Conservation (phyloP, 352 stramenopile genomes). For the Phytophthora tentaculata region DNA sequence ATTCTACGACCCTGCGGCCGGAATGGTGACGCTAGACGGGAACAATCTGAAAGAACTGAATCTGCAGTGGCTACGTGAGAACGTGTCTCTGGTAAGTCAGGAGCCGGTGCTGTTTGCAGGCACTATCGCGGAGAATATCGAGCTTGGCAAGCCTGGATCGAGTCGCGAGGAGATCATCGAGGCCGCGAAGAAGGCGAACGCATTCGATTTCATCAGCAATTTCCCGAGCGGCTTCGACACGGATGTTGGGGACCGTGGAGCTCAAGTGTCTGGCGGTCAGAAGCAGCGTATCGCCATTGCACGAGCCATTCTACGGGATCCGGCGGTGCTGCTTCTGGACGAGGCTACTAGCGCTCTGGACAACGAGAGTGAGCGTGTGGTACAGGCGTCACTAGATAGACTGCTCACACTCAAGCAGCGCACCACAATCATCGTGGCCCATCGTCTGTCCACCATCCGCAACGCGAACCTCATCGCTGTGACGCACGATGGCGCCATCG, state of each 20-base stretch:
- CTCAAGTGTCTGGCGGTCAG: slow-evolving; percentile 44
- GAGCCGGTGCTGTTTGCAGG: slow-evolving; percentile 45
- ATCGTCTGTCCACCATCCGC: slow-evolving; percentile 42
- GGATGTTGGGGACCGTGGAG: slow-evolving; percentile 40
- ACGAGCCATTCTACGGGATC: slow-evolving; percentile 39
- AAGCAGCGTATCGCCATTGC: slow-evolving; percentile 49
- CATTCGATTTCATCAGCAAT: slow-evolving; percentile 46
- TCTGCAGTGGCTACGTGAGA: slow-evolving; percentile 39
- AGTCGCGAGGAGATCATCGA: slow-evolving; percentile 43
- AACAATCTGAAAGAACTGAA: slow-evolving; percentile 43
- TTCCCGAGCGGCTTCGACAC: slow-evolving; percentile 44
- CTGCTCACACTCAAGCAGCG: slow-evolving; percentile 42
- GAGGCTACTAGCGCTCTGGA: slow-evolving; percentile 45
- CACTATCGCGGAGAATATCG: slow-evolving; percentile 46
- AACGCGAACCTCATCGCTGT: slow-evolving; percentile 46
- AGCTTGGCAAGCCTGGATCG: slow-evolving; percentile 41
- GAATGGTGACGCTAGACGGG: slow-evolving; percentile 38
- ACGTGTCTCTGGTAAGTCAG: slow-evolving; percentile 45
- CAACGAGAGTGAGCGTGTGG: slow-evolving; percentile 45
- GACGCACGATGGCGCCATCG: slow-evolving; percentile 40
- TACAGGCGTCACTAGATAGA: slow-evolving; percentile 42
- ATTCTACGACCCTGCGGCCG: slow-evolving; percentile 42
- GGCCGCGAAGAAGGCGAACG: slow-evolving; percentile 42
- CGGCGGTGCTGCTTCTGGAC: slow-evolving; percentile 40
- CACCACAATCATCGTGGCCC: slow-evolving; percentile 45